Percentiles rank a stretch among this genome's conserved stretches.
Conservation (phyloP, 2,329 filamentous ascomycete species). For the Ceratocystis papillata region DNA sequence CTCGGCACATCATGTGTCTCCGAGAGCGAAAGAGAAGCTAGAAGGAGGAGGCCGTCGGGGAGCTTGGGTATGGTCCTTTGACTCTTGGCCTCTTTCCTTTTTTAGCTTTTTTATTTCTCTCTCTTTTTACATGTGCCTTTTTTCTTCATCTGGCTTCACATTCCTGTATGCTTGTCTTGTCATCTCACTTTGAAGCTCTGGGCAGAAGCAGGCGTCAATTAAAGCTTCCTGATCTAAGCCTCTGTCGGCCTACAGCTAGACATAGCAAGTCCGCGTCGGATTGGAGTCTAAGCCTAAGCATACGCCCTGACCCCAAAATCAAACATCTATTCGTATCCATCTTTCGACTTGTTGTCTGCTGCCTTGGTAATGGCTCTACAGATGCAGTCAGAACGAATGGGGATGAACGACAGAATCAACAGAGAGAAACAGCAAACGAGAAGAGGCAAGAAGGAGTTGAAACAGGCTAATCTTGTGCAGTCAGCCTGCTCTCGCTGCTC, state of each 20-base stretch:
- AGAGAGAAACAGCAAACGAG: not conserved
- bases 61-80: not conserved
- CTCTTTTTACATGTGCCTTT: not conserved
- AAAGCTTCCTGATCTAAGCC: not conserved
- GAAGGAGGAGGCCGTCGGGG: constrained; percentile 8
- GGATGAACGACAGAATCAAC: not conserved
- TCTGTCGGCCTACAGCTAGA: constrained; percentile 3
- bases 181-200: not conserved
- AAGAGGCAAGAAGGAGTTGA: not conserved
- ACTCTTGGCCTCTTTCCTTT: not conserved
- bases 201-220: not conserved
- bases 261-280: not conserved
- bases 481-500: not conserved
- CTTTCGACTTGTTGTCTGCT: not conserved
- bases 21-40: not conserved
- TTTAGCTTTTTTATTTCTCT: not conserved
- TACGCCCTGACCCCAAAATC: not conserved
- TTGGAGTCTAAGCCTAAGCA: not conserved
- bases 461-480: not conserved
- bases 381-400: not conserved
- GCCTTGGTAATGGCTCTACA: not conserved
- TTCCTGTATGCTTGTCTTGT: not conserved
- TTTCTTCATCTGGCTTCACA: not conserved
- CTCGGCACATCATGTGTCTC: constrained; percentile 3
- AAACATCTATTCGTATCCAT: not conserved